Percentiles rank a stretch among this genome's conserved stretches.
Conservation (phyloP, 371 early-diverging fungal species). For the Sporodiniella umbellata region DNA sequence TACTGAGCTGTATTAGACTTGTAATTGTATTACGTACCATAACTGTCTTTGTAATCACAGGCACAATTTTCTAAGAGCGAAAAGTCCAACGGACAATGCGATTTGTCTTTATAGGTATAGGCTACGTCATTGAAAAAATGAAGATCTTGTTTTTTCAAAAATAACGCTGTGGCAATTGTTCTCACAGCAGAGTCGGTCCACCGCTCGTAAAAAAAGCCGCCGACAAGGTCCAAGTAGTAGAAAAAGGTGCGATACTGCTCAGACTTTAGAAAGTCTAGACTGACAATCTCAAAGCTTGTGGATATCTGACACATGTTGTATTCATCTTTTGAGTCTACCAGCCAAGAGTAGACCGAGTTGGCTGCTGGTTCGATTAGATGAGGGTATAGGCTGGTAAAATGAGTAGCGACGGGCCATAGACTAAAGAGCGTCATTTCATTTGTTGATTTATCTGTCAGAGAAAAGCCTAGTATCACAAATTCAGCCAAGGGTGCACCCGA, state of each 20-base stretch:
- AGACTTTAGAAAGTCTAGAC: slow-evolving; percentile 69
- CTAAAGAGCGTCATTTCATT: slow-evolving; percentile 62
- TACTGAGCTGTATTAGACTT: too few relatives aligned
- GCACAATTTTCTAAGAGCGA: slow-evolving; percentile 22
- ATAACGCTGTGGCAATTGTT: slow-evolving; percentile 84
- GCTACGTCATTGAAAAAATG: slow-evolving; percentile 90
- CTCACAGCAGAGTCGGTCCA: slow-evolving; percentile 53
- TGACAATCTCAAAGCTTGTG: slow-evolving; percentile 63
- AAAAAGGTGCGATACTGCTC: slow-evolving; percentile 77
- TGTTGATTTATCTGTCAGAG: slow-evolving; percentile 73
- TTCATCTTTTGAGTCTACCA: slow-evolving; percentile 17
- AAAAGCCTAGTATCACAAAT: slow-evolving; percentile 31
- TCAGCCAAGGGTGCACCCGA: too few relatives aligned
- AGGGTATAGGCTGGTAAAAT: slow-evolving; percentile 45
- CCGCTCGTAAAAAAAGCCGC: slow-evolving; percentile 94
- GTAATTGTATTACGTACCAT: slow-evolving; percentile 28
- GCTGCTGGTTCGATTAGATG: slow-evolving; percentile 3
- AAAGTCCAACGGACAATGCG: slow-evolving; percentile 32
- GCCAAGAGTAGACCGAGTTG: slow-evolving; percentile 23
- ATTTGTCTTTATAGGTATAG: slow-evolving; percentile 55
- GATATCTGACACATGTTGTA: slow-evolving; percentile 80
- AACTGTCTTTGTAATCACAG: slow-evolving; percentile 22
- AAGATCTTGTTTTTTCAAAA: slow-evolving; percentile 71
- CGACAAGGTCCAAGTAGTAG: slow-evolving; percentile 72
- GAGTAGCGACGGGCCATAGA: slow-evolving; percentile 66